phyloP scores from a whole-genome alignment of 1,139 yeast genomes.

The Yueomyces sp. region DNA sequence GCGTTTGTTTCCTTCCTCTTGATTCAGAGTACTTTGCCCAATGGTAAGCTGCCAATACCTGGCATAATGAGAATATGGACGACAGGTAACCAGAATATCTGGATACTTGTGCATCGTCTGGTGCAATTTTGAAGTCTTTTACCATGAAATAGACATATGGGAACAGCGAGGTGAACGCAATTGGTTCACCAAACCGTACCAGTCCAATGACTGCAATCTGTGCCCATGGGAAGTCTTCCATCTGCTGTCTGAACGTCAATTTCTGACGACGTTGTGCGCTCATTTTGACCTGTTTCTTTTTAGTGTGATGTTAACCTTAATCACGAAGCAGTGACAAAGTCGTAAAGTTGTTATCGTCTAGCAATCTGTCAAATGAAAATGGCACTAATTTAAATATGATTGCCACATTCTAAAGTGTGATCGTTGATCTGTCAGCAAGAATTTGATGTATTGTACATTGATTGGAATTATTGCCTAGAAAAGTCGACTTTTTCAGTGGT shows the following conservation, averaged over 20 bases:
- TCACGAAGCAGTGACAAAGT: no score
- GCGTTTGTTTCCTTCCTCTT: constrained; percentile 45
- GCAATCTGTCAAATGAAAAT: no score
- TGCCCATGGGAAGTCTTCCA: constrained; percentile 36
- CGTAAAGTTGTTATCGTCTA: no score
- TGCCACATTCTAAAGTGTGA: no score
- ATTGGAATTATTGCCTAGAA: no score
- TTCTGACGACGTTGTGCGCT: neutral
- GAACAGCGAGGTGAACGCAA: constrained; percentile 50
- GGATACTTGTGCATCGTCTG: constrained; percentile 39
- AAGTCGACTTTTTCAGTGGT: no score
- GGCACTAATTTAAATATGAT: no score
- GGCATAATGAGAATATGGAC: constrained; percentile 41
- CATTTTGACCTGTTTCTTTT: no score
- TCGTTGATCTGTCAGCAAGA: no score
- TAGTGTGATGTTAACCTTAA: no score
- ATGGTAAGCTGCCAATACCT: constrained; percentile 41
- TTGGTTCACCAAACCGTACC: constrained; percentile 47
- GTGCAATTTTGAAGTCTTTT: constrained; percentile 40
- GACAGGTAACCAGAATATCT: constrained; percentile 48
- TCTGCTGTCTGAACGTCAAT: constrained; percentile 23
- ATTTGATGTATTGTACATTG: no score
- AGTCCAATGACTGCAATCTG: constrained; percentile 36
- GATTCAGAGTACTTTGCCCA: constrained; percentile 48
- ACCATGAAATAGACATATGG: constrained; percentile 59